A percentile compares a stretch with the other conserved stretches of the same genome.
Evolutionary conservation across 2,329 filamentous ascomycete genomes (phyloP).

Genomic region (Colletotrichum noveboracense): DNA sequence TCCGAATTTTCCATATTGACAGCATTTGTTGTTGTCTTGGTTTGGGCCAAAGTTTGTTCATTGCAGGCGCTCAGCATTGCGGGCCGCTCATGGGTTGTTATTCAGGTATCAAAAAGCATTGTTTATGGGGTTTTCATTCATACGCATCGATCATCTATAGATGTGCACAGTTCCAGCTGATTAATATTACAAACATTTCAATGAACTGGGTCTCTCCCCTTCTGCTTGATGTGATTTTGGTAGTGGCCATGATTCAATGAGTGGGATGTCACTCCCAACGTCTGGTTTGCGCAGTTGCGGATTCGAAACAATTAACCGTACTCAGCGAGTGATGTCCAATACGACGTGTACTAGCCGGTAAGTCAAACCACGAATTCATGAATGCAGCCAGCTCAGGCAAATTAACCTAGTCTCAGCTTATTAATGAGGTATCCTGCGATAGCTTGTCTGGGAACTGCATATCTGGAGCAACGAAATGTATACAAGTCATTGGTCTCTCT

Average conservation of each 20-base stretch:
- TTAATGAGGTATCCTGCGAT: background rate
- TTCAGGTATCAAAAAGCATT: background rate
- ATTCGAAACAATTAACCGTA: background rate
- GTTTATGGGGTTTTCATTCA: background rate
- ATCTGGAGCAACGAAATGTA: background rate
- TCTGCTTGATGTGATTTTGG: background rate
- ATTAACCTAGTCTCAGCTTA: background rate
- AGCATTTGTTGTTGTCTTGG: background rate
- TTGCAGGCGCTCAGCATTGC: conserved; percentile 1
- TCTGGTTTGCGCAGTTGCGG: background rate
- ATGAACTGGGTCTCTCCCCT: background rate
- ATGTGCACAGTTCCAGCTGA: background rate
- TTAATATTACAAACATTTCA: background rate
- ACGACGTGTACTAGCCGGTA: background rate
- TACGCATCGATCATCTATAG: background rate
- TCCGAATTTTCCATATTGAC: background rate
- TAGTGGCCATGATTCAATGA: background rate
- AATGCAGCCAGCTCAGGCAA: background rate
- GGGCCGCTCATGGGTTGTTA: background rate
- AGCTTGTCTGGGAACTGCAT: background rate
- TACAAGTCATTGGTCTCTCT: background rate
- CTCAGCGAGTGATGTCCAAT: background rate
- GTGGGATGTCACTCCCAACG: background rate
- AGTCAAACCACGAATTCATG: background rate
- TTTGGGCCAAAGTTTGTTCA: background rate